These are phyloP conservation scores for Colletotrichum aenigma DNA, from an alignment of 2,329 filamentous ascomycete genomes.

Conservation along the genomic window DNA sequence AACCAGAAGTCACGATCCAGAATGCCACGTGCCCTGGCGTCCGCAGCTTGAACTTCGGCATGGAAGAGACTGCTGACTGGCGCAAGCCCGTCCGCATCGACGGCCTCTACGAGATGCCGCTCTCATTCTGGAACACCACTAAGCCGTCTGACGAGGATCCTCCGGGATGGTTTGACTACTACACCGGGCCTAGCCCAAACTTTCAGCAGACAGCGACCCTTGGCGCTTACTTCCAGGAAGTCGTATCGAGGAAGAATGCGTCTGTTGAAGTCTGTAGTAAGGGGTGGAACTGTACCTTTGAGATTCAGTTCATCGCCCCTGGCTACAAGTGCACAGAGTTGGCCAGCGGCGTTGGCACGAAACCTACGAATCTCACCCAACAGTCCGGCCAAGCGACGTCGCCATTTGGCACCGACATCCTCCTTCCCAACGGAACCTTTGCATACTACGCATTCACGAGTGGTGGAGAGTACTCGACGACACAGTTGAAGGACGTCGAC, in stretches of 20 bases:
- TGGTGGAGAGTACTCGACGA: constrained; percentile 30
- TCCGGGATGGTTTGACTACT: constrained; percentile 36
- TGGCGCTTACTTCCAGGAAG: constrained; percentile 27
- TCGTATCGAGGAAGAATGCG: constrained; percentile 27
- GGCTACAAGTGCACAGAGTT: constrained; percentile 39
- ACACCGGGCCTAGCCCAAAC: constrained; percentile 27
- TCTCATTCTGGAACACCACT: constrained; percentile 37
- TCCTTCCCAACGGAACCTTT: constrained; percentile 30
- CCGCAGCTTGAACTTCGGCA: constrained; percentile 34
- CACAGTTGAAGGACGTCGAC: constrained; percentile 26
- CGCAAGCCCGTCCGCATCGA: constrained; percentile 33
- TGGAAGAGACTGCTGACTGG: constrained; percentile 38
- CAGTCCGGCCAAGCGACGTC: constrained; percentile 25
- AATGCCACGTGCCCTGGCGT: constrained; percentile 32
- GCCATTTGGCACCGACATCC: constrained; percentile 30
- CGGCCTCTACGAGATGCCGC: constrained; percentile 29
- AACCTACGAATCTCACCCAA: constrained; percentile 24
- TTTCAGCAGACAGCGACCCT: constrained; percentile 31
- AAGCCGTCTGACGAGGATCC: constrained; percentile 22
- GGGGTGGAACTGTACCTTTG: constrained; percentile 40
- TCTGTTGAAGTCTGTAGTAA: constrained; percentile 33
- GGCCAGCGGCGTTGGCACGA: constrained; percentile 29
- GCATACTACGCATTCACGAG: constrained; percentile 34
- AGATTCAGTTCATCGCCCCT: constrained; percentile 34
- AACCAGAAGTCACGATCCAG: constrained; percentile 24